Evolutionary conservation across 2,329 filamentous ascomycete genomes (phyloP).

Genomic region (Cytospora paraplurivora): DNA sequence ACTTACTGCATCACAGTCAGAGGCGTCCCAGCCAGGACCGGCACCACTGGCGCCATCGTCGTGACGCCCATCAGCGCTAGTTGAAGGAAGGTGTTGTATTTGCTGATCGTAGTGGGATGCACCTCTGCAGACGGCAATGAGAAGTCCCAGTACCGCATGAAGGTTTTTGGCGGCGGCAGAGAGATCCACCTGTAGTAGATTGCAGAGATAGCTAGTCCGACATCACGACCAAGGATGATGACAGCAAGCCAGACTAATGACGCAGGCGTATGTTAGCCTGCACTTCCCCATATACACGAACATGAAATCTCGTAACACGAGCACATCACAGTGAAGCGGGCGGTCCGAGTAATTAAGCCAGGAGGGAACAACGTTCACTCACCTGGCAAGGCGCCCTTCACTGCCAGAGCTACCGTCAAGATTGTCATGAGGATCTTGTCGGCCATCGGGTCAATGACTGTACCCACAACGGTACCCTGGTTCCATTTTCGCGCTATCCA

Average conservation of each 20-base stretch:
- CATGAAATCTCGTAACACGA: background rate
- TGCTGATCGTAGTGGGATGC: conserved; percentile 79
- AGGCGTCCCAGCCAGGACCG: conserved; percentile 55
- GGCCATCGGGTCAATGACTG: conserved; percentile 93
- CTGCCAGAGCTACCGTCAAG: conserved; percentile 79
- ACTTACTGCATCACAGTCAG: conserved; percentile 68
- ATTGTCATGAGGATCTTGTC: conserved; percentile 97
- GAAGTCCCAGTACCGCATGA: conserved; percentile 95
- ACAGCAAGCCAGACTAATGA: conserved; percentile 75
- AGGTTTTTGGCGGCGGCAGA: conserved; percentile 89
- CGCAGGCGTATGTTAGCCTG: conserved; percentile 13
- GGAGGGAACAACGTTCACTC: conserved; percentile 39
- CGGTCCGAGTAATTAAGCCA: background rate
- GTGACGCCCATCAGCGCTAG: conserved; percentile 83
- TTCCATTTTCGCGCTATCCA: conserved; percentile 90
- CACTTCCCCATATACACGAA: background rate
- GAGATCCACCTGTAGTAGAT: conserved; percentile 97
- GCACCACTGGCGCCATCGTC: conserved; percentile 75
- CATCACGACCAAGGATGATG: conserved; percentile 89
- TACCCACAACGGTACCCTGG: conserved; percentile 89
- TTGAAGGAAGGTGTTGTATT: conserved; percentile 93
- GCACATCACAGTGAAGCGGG: background rate
- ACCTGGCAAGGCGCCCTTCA: conserved; percentile 81
- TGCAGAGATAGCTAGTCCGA: conserved; percentile 78
- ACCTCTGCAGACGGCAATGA: conserved; percentile 86